Conservation (phyloP, 371 early-diverging fungal species). For the Actinomortierella ambigua region DNA sequence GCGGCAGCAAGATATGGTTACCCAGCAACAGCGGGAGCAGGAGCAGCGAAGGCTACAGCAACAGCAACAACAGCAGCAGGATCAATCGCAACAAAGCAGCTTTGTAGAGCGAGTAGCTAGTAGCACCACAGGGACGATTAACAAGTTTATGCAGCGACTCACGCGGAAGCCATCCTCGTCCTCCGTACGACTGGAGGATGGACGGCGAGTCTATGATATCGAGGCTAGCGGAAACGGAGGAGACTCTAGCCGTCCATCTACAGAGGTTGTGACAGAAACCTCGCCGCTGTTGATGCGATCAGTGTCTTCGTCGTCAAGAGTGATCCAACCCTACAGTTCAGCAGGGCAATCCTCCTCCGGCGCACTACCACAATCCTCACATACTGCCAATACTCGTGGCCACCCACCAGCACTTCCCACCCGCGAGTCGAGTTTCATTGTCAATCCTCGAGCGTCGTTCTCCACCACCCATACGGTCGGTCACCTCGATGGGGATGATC, state of each 20-base stretch:
- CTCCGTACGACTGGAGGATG: too few relatives aligned
- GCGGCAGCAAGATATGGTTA: background rate
- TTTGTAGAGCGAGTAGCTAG: slow-evolving; percentile 12
- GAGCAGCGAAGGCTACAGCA: background rate
- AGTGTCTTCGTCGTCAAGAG: too few relatives aligned
- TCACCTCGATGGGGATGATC: too few relatives aligned
- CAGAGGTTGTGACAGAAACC: slow-evolving; percentile 13
- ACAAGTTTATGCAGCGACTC: slow-evolving; percentile 33
- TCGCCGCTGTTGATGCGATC: slow-evolving; percentile 23
- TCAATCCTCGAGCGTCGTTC: too few relatives aligned
- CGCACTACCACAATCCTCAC: too few relatives aligned
- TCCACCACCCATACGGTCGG: too few relatives aligned
- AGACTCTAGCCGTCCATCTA: background rate
- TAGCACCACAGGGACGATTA: slow-evolving; percentile 36
- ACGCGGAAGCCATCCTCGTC: background rate
- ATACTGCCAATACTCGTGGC: too few relatives aligned
- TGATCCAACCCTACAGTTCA: too few relatives aligned
- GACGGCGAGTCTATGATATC: too few relatives aligned
- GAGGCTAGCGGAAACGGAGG: background rate
- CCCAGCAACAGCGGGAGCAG: background rate
- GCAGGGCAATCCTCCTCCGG: too few relatives aligned
- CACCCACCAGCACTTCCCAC: too few relatives aligned
- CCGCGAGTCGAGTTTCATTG: too few relatives aligned
- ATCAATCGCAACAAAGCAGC: slow-evolving; percentile 8
- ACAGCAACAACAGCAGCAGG: background rate